Evolutionary conservation across 139 green algal species (phyloP).

Genomic region (Coccomyxa sp.): DNA sequence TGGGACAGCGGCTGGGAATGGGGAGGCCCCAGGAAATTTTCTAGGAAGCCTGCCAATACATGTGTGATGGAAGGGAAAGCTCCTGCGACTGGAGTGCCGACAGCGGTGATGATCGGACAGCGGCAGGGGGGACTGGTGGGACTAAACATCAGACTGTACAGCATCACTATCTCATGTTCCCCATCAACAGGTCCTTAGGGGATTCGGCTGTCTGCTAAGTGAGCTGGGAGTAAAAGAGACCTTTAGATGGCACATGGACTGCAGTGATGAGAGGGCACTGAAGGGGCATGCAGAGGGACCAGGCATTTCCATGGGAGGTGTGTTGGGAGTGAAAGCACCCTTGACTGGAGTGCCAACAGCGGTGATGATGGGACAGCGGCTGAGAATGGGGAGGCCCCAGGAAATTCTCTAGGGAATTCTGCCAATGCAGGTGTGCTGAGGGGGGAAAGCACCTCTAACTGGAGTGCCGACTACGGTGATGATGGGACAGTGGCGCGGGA

Average conservation of each 20-base stretch:
- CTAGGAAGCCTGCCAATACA: too few species aligned
- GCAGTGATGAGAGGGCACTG: too few species aligned
- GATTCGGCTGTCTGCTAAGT: too few species aligned
- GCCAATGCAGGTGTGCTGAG: too few species aligned
- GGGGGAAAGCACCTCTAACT: neutral
- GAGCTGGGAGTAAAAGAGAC: too few species aligned
- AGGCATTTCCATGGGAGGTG: neutral
- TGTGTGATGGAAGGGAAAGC: too few species aligned
- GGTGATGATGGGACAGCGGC: neutral
- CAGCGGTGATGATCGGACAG: neutral
- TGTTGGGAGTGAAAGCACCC: neutral
- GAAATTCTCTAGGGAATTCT: neutral
- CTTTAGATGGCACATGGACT: too few species aligned
- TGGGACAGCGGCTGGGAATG: too few species aligned
- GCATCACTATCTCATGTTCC: too few species aligned
- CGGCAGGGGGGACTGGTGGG: too few species aligned
- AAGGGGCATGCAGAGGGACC: neutral
- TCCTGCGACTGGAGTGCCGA: neutral
- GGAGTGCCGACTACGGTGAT: neutral
- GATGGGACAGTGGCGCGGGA: constrained; percentile 12
- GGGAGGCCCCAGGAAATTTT: neutral
- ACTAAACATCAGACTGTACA: too few species aligned
- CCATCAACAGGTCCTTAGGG: too few species aligned
- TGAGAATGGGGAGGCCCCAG: neutral
- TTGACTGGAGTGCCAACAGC: neutral